Base-by-base conservation (phyloP, 1,284 basidiomycete species). In the Trichosporon ovoides region DNA sequence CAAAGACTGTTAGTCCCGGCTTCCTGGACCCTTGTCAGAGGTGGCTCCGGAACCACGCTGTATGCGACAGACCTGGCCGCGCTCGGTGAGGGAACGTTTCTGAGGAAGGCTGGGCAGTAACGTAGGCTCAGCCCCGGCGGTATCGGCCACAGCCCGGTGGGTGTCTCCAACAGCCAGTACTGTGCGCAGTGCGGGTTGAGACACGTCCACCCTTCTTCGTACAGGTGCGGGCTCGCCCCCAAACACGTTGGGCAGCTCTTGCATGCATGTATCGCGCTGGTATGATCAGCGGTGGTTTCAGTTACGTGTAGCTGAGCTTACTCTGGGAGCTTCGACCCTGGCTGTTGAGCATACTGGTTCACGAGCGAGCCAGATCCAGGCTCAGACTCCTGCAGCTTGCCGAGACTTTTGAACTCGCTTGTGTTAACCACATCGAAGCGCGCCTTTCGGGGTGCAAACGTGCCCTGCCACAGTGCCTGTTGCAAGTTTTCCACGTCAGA, bases 131-230 rank as follows among this genome's bases (percentile, higher is more conserved):
- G 66, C 1, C 64, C 64, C 0, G 70, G 68, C 2, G 70, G 65
- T 28, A 73, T 63, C 3, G 68, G 70, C 16, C 67, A 19, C 6
- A 68, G 38, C 5, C 69, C 68, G 18, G 56, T 12, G 0, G n/a
- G 9, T 10, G 68, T 67, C 16, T 33, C 19, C 11, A 74, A 55
- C 62, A 69, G 62, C 71, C 72, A 75, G 58, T 72, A 75, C 6
- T 62, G 61, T 5, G 50, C 6, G 50, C 73, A 75, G 16, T 28
- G 22, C 6, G 62, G 63, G 2, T 52, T 22, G n/a, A 74, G 56
- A 49, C 73, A 75, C 19, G 63, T 66, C 62, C 67, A 67, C 16
- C 71, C 72, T 59, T 70, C 67, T n/a, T 10, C 24, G 43, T 73
- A 75, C n/a, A 73, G 53, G n/a, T 34, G 53, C 0, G 65, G 59